These are phyloP conservation scores for Mucor mucedo DNA, from an alignment of 371 early-diverging fungal genomes.

Conservation along the genomic window DNA sequence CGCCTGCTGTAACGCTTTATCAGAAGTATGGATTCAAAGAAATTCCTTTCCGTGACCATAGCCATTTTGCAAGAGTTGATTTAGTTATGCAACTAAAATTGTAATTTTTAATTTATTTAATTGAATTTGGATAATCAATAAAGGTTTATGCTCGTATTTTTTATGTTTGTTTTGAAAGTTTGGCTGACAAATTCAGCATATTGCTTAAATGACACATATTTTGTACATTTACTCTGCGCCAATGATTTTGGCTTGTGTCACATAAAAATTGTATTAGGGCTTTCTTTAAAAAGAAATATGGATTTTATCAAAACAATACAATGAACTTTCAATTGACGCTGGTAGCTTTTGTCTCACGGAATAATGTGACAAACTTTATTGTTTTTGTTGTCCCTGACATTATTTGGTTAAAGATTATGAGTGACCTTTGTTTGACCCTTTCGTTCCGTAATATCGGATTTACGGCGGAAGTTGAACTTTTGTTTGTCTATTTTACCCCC, in stretches of 20 bases:
- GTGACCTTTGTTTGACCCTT: no score
- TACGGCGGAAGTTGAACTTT: background rate
- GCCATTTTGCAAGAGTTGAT: conserved; percentile 12
- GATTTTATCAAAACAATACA: no score
- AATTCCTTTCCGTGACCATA: conserved; percentile 7
- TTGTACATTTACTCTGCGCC: background rate
- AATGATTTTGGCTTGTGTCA: background rate
- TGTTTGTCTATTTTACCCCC: background rate
- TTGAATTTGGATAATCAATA: background rate
- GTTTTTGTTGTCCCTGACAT: background rate
- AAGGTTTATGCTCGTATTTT: no score
- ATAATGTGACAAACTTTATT: no score
- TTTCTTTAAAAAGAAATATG: no score
- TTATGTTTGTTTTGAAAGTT: background rate
- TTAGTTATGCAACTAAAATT: conserved; percentile 10
- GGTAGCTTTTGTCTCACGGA: background rate
- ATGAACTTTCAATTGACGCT: background rate
- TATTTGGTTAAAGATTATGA: background rate
- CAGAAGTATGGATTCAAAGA: conserved; percentile 18
- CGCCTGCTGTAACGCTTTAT: conserved; percentile 8
- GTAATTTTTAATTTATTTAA: background rate
- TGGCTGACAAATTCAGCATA: background rate
- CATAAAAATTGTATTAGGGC: no score
- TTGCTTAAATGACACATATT: conserved; percentile 2
- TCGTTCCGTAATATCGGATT: conserved; percentile 6